Percentiles rank a stretch among this genome's conserved stretches.
Conservation (phyloP, 2,329 filamentous ascomycete species). For the Aspergillus proliferans region DNA sequence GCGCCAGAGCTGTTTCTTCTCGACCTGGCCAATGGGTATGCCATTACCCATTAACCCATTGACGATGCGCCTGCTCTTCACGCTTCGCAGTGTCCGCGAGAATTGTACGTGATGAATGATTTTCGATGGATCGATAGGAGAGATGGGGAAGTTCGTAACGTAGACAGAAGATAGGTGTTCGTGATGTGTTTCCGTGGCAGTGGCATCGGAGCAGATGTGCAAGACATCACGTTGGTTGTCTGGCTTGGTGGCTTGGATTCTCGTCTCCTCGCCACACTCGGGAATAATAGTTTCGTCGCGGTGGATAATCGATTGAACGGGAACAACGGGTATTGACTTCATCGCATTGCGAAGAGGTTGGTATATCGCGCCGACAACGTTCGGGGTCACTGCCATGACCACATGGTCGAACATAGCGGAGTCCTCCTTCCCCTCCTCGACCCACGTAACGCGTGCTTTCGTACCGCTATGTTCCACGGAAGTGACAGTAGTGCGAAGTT, state of each 20-base stretch:
- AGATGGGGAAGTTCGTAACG: slow-evolving; percentile 49
- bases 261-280: slow-evolving; percentile 3
- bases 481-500: slow-evolving; percentile 8
- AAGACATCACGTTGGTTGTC: slow-evolving; percentile 22
- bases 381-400: slow-evolving; percentile 50
- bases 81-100: slow-evolving; percentile 48
- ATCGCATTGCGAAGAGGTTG: slow-evolving; percentile 26
- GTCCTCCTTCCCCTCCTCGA: slow-evolving; percentile 10
- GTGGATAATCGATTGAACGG: slow-evolving; percentile 47
- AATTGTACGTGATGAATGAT: slow-evolving; percentile 45
- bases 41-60: slow-evolving; percentile 39
- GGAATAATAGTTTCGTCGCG: slow-evolving; percentile 10
- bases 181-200: slow-evolving; percentile 49
- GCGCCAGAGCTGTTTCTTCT: slow-evolving; percentile 34
- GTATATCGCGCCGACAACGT: slow-evolving; percentile 46
- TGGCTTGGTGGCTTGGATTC: slow-evolving; percentile 1
- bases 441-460: slow-evolving; percentile 5
- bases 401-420: slow-evolving; percentile 46
- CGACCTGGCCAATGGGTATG: slow-evolving; percentile 3
- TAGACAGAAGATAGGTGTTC: slow-evolving; percentile 46
- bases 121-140: slow-evolving; percentile 32
- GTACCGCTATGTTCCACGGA: slow-evolving; percentile 2
- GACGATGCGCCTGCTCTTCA: slow-evolving; percentile 43
- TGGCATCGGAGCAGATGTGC: slow-evolving; percentile 23
- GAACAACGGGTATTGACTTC: slow-evolving; percentile 38